Evolutionary conservation across 2,329 filamentous ascomycete genomes (phyloP).

Genomic region (Aspergillus terreus): DNA sequence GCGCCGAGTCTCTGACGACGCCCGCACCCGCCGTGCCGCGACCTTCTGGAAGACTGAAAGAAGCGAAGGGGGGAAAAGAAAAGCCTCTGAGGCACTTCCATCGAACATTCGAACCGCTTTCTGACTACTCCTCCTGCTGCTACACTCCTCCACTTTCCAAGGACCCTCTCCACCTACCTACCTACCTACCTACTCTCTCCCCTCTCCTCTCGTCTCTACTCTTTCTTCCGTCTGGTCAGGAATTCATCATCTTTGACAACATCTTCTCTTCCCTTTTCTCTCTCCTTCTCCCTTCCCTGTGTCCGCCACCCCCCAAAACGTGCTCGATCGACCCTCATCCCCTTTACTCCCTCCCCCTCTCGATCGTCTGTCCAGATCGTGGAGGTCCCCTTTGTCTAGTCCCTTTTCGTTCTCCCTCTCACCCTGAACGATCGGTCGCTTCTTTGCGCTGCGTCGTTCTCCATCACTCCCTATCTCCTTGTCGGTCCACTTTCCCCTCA

Average conservation of each 20-base stretch:
- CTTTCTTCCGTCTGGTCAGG: neutral
- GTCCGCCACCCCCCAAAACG: constrained; percentile 5
- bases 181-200: neutral
- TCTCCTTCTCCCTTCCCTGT: constrained; percentile 5
- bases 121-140: neutral
- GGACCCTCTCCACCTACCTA: neutral
- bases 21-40: constrained; percentile 16
- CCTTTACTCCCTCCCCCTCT: constrained; percentile 5
- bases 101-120: neutral
- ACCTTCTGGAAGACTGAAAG: constrained; percentile 23
- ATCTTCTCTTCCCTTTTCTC: neutral
- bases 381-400: no score
- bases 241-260: no score
- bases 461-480: neutral
- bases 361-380: neutral
- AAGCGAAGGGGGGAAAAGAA: constrained; percentile 9
- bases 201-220: neutral
- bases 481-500: neutral
- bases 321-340: constrained; percentile 5
- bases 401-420: neutral
- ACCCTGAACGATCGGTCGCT: neutral
- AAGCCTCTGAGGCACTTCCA: neutral
- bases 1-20: constrained; percentile 16
- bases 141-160: neutral
- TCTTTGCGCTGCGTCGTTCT: neutral